Evolutionary conservation across 768 basidiomycete species (phyloP).

Genomic region (Cantharellus anzutake): DNA sequence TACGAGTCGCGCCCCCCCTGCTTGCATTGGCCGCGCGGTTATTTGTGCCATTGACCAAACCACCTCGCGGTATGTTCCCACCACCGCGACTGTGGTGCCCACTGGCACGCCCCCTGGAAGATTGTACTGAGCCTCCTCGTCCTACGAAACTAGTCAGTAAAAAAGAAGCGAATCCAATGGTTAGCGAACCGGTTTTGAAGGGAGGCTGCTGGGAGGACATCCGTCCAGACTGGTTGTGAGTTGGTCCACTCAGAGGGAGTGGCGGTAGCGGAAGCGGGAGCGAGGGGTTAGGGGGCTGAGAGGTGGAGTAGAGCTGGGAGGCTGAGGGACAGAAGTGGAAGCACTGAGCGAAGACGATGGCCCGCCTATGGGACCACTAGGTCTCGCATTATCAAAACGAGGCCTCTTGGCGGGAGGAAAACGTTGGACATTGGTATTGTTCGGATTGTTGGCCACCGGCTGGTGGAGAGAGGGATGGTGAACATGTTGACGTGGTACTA

Average conservation of each 20-base stretch:
- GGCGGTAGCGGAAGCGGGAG: not conserved
- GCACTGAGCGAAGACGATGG: conserved; percentile 30
- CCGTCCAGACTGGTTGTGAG: not conserved
- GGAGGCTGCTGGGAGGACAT: not conserved
- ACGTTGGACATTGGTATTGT: conserved; percentile 13
- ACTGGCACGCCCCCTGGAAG: conserved; percentile 2
- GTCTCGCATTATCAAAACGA: conserved; percentile 39
- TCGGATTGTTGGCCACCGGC: not conserved
- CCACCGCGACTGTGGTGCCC: conserved; percentile 23
- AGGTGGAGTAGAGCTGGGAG: not conserved
- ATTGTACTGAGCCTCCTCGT: not conserved
- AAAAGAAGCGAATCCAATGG: not conserved
- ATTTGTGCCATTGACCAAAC: conserved; percentile 1
- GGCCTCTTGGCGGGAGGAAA: conserved; percentile 85
- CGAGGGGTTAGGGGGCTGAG: not conserved
- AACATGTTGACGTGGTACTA: conserved; percentile 35
- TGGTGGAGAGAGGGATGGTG: not conserved
- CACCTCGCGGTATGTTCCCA: conserved; percentile 22
- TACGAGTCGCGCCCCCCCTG: not conserved
- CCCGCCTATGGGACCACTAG: conserved; percentile 15
- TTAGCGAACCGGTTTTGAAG: not conserved
- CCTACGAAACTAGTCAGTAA: not conserved
- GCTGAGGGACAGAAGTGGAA: conserved; percentile 18
- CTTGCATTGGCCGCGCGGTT: not conserved
- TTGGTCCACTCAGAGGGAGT: not conserved